These are phyloP conservation scores for Penicillium verrucosum DNA, from an alignment of 2,329 filamentous ascomycete species.

Conservation along the genomic window DNA sequence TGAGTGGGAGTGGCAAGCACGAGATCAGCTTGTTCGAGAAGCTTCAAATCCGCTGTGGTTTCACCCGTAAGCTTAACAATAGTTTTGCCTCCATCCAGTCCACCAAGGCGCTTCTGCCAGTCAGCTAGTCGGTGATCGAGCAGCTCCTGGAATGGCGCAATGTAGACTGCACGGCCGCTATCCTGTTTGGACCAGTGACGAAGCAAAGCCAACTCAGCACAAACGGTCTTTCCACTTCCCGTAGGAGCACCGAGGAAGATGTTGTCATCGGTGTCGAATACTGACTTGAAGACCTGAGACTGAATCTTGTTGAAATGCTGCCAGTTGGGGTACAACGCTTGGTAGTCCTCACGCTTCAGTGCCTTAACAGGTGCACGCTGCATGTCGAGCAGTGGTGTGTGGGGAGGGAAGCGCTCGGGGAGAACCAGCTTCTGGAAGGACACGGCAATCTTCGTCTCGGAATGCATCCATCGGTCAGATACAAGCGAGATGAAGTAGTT, in stretches of 20 bases:
- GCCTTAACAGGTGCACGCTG: conserved; percentile 87
- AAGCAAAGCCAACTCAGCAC: conserved; percentile 88
- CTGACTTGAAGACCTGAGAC: conserved; percentile 91
- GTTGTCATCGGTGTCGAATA: conserved; percentile 88
- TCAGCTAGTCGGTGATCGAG: conserved; percentile 77
- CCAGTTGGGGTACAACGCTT: conserved; percentile 77
- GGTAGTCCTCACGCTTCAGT: conserved; percentile 79
- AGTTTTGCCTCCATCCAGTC: conserved; percentile 76
- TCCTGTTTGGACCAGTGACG: conserved; percentile 76
- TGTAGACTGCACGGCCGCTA: conserved; percentile 79
- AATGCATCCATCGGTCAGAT: conserved; percentile 97
- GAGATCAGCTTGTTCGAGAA: conserved; percentile 82
- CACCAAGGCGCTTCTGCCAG: conserved; percentile 75
- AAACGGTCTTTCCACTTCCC: conserved; percentile 94
- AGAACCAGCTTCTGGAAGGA: conserved; percentile 94
- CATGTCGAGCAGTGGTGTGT: conserved; percentile 86
- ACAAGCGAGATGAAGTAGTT: conserved; percentile 97
- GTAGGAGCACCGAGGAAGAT: conserved; percentile 91
- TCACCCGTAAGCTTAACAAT: conserved; percentile 94
- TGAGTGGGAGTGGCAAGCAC: conserved; percentile 89
- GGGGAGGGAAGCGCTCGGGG: conserved; percentile 91
- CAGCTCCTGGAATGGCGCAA: conserved; percentile 91
- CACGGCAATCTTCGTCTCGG: conserved; percentile 87
- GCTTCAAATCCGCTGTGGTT: conserved; percentile 82
- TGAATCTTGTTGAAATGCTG: conserved; percentile 95